Percentiles rank a stretch among this genome's conserved stretches.
phyloP scores from a whole-genome alignment of 495 filamentous ascomycete genomes.

The Margaritispora aquatica region DNA sequence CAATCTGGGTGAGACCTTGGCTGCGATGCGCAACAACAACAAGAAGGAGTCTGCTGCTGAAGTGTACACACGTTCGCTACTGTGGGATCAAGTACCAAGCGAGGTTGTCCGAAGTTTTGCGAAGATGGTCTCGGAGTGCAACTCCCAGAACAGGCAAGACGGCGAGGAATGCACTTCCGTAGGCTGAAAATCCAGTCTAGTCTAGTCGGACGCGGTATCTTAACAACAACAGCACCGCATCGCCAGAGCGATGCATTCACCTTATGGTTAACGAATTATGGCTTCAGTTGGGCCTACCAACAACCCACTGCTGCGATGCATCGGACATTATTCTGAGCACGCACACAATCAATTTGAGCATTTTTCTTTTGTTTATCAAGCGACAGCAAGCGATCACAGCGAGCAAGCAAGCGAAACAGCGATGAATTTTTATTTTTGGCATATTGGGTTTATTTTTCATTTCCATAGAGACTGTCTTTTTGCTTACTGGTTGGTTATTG shows the following conservation, averaged over 20 bases:
- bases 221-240: background rate
- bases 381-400: slow-evolving; percentile 23
- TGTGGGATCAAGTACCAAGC: slow-evolving; percentile 89
- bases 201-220: background rate
- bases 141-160: slow-evolving; percentile 17
- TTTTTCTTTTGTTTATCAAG: slow-evolving; percentile 25
- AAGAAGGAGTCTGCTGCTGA: slow-evolving; percentile 66
- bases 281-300: slow-evolving; percentile 1
- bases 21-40: slow-evolving; percentile 63
- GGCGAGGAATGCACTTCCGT: slow-evolving; percentile 12
- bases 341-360: slow-evolving; percentile 24
- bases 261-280: slow-evolving; percentile 24
- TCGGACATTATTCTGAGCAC: slow-evolving; percentile 17
- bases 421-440: slow-evolving; percentile 20
- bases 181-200: slow-evolving; percentile 6
- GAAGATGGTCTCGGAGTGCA: slow-evolving; percentile 67
- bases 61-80: slow-evolving; percentile 85
- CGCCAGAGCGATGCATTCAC: background rate
- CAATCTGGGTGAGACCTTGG: slow-evolving; percentile 78
- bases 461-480: slow-evolving; percentile 2
- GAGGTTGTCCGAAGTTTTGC: slow-evolving; percentile 92
- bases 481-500: background rate
- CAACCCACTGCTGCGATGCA: background rate
- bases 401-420: slow-evolving; percentile 35
- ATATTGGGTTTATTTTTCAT: slow-evolving; percentile 8